These are phyloP conservation scores for Gentiana straminea DNA, from an alignment of 257 asterid species.

Conservation along the genomic window DNA sequence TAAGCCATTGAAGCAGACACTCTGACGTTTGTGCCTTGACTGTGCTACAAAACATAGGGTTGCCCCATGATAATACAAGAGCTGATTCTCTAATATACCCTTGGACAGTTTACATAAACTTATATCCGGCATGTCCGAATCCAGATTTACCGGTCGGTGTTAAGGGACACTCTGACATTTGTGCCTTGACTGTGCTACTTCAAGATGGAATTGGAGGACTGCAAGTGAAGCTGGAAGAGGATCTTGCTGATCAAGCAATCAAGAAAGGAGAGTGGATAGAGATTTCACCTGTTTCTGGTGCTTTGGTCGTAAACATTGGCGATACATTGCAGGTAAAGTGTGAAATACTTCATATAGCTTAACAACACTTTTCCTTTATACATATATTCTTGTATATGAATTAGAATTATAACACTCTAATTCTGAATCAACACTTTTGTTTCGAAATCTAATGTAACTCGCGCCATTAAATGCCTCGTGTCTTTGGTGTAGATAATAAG, in stretches of 20 bases:
- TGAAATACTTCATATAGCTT: too few species aligned
- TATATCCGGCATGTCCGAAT: conserved; percentile 26
- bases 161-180: conserved; percentile 30
- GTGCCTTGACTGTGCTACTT: conserved; percentile 22
- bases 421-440: too few species aligned
- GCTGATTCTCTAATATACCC: conserved; percentile 15
- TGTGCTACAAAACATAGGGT: conserved; percentile 17
- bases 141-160: conserved; percentile 30
- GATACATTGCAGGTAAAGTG: conserved; percentile 37
- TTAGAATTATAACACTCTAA: too few species aligned
- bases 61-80: conserved; percentile 14
- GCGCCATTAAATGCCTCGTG: too few species aligned
- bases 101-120: conserved; percentile 24
- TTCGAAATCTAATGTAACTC: too few species aligned
- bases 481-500: too few species aligned
- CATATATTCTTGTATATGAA: too few species aligned
- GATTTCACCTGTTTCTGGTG: conserved; percentile 21
- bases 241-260: not conserved
- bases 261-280: conserved; percentile 20
- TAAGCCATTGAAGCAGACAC: too few species aligned
- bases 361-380: too few species aligned
- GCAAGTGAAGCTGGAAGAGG: conserved; percentile 8
- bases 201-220: conserved; percentile 30
- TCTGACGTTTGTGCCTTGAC: too few species aligned
- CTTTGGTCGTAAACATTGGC: conserved; percentile 31